Base-by-base conservation (phyloP, 179 eudicot species). In the Spinacia oleracea region DNA sequence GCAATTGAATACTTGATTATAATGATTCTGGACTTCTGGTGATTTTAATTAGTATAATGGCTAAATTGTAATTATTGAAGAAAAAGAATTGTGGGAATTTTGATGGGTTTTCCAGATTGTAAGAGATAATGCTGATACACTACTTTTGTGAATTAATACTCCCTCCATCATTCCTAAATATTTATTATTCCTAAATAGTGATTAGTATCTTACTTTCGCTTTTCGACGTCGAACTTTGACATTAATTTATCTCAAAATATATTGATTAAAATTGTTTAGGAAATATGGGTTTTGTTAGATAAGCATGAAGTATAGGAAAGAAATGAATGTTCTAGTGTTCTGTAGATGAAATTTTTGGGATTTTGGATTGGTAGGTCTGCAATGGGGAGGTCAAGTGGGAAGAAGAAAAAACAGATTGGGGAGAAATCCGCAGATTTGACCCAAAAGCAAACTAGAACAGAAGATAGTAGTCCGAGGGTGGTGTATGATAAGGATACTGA, bases 341-440 rank as follows among this genome's bases (percentile, higher is more conserved):
- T 1, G 76, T 40, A 77, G 70, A 70, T 77, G 40, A 72, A 23
- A 48, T 1, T 56, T n/a, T 77, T 64, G 65, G 77, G 68, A 77
- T 48, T 59, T 78, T 79, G 74, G 81, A 74, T 23, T 76, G 77
- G 68, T 82, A 85, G 81, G 82, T 81, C 78, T 80, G 81, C 69
- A 29, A 96, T 93, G 97, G 90, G 92, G 81, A 96, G 84, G 82
- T 83, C 90, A 79, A 73, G 83, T 79, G 90, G 90, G 77, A 89
- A 86, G 76, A 90, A 88, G 80, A 89, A 88, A 79, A 87, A 83
- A 72, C 83, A 79, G 12, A 77, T 27, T 56, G 87, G 88, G 71
- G 85, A 84, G 38, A 88, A 77, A 82, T 81, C 86, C 35, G 84
- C 60, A 11, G 89, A 83, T 74, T 72, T 81, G 3, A 70, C 63